phyloP scores from a whole-genome alignment of 805 yeast species.

The Sugiyamaella smithiae region DNA sequence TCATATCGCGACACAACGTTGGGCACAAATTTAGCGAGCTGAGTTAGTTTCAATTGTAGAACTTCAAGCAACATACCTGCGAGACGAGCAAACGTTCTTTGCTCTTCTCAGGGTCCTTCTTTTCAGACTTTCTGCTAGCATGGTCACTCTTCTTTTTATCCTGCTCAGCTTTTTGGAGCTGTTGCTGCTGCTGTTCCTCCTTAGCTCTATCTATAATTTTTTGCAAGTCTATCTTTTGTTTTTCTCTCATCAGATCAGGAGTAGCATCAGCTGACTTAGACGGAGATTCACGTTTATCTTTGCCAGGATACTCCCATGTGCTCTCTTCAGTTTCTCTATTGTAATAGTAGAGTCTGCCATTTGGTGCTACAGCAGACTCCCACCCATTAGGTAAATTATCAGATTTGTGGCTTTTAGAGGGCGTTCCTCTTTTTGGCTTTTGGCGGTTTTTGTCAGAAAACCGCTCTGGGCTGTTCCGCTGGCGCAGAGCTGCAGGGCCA shows the following conservation, averaged over 20 bases:
- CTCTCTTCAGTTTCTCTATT: slow-evolving; percentile 47
- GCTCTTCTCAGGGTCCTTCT: slow-evolving; percentile 9
- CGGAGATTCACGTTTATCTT: slow-evolving; percentile 20
- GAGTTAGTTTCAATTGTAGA: not conserved
- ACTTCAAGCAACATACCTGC: not conserved
- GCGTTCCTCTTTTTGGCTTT: not conserved
- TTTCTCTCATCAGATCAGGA: not conserved
- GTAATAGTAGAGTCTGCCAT: slow-evolving; percentile 51
- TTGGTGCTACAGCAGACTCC: slow-evolving; percentile 54
- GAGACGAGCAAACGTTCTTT: slow-evolving; percentile 9
- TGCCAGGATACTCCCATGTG: slow-evolving; percentile 59
- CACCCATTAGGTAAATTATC: slow-evolving; percentile 57
- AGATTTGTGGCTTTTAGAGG: not conserved
- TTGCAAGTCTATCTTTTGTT: slow-evolving; percentile 31
- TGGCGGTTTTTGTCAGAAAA: not conserved
- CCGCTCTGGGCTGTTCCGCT: not conserved
- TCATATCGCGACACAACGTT: slow-evolving; percentile 69
- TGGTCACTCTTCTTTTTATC: slow-evolving; percentile 27
- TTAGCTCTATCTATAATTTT: slow-evolving; percentile 42
- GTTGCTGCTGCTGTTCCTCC: slow-evolving; percentile 24
- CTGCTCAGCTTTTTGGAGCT: slow-evolving; percentile 34
- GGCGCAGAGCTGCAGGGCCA: not conserved
- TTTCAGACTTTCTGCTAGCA: slow-evolving; percentile 6
- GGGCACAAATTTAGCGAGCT: slow-evolving; percentile 74
- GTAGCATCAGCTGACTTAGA: slow-evolving; percentile 29